These are phyloP conservation scores for Cladosporium halotolerans DNA, from an alignment of 2,329 filamentous ascomycete species.

Conservation along the genomic window DNA sequence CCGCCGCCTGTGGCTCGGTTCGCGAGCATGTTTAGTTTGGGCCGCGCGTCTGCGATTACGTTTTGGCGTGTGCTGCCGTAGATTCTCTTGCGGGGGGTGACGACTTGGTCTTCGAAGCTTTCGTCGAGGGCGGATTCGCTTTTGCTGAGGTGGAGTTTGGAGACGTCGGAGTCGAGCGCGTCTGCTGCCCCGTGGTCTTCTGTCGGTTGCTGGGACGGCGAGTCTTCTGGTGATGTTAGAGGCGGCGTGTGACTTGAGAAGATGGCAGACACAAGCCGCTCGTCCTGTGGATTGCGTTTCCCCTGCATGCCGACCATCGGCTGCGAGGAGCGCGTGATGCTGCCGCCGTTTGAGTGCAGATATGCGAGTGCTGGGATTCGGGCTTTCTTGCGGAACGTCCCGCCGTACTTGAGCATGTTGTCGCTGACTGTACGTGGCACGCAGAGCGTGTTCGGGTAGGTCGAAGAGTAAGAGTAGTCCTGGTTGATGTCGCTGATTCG, in stretches of 20 bases:
- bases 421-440: conserved; percentile 92
- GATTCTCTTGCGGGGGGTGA: conserved; percentile 36
- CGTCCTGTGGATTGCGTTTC: conserved; percentile 90
- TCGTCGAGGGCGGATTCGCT: conserved; percentile 18
- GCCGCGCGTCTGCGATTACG: conserved; percentile 90
- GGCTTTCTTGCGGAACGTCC: conserved; percentile 77
- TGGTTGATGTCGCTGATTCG: conserved; percentile 83
- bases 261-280: conserved; percentile 85
- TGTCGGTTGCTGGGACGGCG: conserved; percentile 9
- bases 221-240: conserved; percentile 11
- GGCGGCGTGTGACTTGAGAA: conserved; percentile 58
- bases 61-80: conserved; percentile 93
- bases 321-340: conserved; percentile 90
- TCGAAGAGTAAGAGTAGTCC: conserved; percentile 86
- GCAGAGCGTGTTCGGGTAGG: conserved; percentile 78
- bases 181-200: background rate
- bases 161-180: conserved; percentile 3
- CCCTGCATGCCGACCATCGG: conserved; percentile 74
- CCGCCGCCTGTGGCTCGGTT: conserved; percentile 92
- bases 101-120: conserved; percentile 11
- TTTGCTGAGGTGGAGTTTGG: conserved; percentile 12
- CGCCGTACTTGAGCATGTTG: conserved; percentile 90
- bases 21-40: conserved; percentile 86
- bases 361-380: conserved; percentile 88
- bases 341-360: conserved; percentile 95